Evolutionary conservation across 768 basidiomycete species (phyloP).

Genomic region (Suillus brevipes): DNA sequence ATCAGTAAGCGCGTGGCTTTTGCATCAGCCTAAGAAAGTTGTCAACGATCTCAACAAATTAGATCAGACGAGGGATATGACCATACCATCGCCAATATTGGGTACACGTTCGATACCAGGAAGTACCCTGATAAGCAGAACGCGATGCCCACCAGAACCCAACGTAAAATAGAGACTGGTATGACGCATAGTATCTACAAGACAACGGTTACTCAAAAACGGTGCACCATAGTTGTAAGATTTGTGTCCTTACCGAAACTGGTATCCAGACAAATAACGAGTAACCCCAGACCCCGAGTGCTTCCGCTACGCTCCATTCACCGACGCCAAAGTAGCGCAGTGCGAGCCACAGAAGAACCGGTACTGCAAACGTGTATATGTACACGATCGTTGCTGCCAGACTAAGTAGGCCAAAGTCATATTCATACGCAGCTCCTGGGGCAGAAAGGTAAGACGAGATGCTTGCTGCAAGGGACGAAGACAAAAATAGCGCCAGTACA

Average conservation of each 20-base stretch:
- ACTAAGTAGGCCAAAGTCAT: slow-evolving; percentile 84
- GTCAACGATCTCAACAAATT: slow-evolving; percentile 4
- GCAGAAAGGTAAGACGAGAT: slow-evolving; percentile 83
- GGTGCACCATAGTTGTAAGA: neutral
- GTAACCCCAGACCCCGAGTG: slow-evolving; percentile 79
- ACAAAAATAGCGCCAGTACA: slow-evolving; percentile 89
- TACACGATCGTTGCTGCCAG: slow-evolving; percentile 86
- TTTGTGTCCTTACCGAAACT: slow-evolving; percentile 58
- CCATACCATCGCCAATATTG: slow-evolving; percentile 80
- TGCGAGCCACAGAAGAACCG: slow-evolving; percentile 79
- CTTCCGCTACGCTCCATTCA: slow-evolving; percentile 88
- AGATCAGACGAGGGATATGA: neutral
- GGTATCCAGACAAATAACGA: slow-evolving; percentile 87
- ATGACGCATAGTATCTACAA: slow-evolving; percentile 82
- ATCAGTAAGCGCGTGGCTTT: slow-evolving; percentile 85
- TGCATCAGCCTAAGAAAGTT: slow-evolving; percentile 66
- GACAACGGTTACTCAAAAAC: slow-evolving; percentile 1
- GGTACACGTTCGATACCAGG: slow-evolving; percentile 83
- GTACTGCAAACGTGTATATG: slow-evolving; percentile 80
- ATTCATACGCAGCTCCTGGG: slow-evolving; percentile 57
- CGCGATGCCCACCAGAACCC: slow-evolving; percentile 72
- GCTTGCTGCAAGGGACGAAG: slow-evolving; percentile 87
- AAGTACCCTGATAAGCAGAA: slow-evolving; percentile 87
- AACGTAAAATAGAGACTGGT: slow-evolving; percentile 79
- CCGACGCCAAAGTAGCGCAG: slow-evolving; percentile 85